A percentile compares a stretch with the other conserved stretches of the same genome.
Evolutionary conservation across 2,329 filamentous ascomycete genomes (phyloP).

Genomic region (Parasarocladium wereldwijsianum): DNA sequence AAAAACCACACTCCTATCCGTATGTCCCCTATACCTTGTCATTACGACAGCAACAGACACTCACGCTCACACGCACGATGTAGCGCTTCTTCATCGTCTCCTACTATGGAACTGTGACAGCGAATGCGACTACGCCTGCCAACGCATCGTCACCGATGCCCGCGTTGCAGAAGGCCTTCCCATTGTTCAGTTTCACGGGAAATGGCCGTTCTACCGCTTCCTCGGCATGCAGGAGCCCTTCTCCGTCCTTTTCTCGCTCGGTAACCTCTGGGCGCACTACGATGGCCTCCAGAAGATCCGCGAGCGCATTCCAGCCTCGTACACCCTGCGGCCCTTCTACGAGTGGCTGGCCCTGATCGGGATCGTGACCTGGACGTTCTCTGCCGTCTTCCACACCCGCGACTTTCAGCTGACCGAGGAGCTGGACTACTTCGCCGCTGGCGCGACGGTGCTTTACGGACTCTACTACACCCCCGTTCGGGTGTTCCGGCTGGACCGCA

Average conservation of each 20-base stretch:
- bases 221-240: constrained; percentile 91
- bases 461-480: constrained; percentile 74
- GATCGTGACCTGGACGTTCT: constrained; percentile 72
- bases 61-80: constrained; percentile 9
- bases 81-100: constrained; percentile 72
- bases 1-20: constrained; percentile 49
- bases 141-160: constrained; percentile 71
- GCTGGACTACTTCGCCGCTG: constrained; percentile 90
- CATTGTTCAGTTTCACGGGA: constrained; percentile 89
- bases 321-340: constrained; percentile 71
- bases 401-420: constrained; percentile 82
- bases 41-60: constrained; percentile 5
- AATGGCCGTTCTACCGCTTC: constrained; percentile 92
- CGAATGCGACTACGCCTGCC: constrained; percentile 97
- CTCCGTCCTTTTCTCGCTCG: constrained; percentile 80
- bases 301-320: constrained; percentile 53
- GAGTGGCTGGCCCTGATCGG: constrained; percentile 66
- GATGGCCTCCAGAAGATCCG: constrained; percentile 59
- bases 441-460: constrained; percentile 79
- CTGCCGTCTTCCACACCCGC: constrained; percentile 81
- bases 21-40: constrained; percentile 30
- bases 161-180: constrained; percentile 52
- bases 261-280: constrained; percentile 81
- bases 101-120: constrained; percentile 83
- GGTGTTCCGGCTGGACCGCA: constrained; percentile 65